Evolutionary conservation across 108 stramenopile genomes (phyloP), one percentile per base, ranked within the genome.

Genomic region (Schizochytrium sp.): DNA sequence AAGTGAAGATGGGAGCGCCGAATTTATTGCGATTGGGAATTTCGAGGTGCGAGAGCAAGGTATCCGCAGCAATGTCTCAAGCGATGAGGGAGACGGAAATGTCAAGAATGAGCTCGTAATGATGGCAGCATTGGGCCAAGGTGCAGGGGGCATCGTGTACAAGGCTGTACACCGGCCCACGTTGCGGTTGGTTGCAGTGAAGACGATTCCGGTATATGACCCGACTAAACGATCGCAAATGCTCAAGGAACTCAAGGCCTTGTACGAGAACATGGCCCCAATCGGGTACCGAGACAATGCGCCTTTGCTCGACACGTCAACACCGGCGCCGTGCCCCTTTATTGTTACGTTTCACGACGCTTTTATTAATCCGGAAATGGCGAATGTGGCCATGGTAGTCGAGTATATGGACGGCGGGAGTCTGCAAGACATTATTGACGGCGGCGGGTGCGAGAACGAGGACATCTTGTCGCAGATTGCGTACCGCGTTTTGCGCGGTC

Each of bases 291-390:
- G 25, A 10, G 41, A 69, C 25, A 69, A 23, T 0, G 53, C 5
- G 6, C 29, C 19, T 6, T 25, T 55, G 6, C 6, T 28, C 28
- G 51, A 12, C 48, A 14, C 47, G 16, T 6, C 5, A 4, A 34
- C 29, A 4, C 45, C 10, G n/a, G 89, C 48, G 60, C 87, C 59
- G 16, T 72, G 88, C 87, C 90, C 93, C 23, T 57, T 92, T 76
- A 89, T 95, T 5, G 92, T 95, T 28, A 57, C 89, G 14, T 93
- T 95, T 57, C 92, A 93, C 90, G 94, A 94, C 88, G 95, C 94
- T 6, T 95, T 92, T 92, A 93, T 72, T 28, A 90, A 93, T 55
- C 90, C 91, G 4, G 57, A 53, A 57, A 44, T 88, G 59, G 93
- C 93, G 23, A 72, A 72, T 60, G 93, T 95, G 58, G 76, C 90